phyloP scores from a whole-genome alignment of 768 basidiomycete species.

The Boletellus emodensis region DNA sequence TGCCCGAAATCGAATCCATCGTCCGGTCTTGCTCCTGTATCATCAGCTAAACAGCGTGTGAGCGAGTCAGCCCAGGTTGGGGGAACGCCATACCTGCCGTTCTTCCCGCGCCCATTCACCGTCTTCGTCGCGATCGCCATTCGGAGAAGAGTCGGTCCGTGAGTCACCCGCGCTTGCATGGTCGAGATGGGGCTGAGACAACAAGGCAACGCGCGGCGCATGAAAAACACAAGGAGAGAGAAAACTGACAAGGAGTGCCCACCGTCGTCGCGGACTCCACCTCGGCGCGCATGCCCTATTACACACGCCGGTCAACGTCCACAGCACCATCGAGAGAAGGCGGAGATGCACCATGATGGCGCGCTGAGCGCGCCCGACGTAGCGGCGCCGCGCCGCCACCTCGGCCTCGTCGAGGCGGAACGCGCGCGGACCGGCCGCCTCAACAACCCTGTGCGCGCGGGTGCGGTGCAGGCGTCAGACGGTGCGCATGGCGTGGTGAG shows the following conservation, averaged over 20 bases:
- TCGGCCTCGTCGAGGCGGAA: constrained; percentile 82
- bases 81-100: constrained; percentile 56
- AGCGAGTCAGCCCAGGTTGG: not conserved
- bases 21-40: constrained; percentile 87
- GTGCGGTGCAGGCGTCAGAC: constrained; percentile 5
- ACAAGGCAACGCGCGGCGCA: not conserved
- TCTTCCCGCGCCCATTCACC: constrained; percentile 81
- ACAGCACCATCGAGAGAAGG: not conserved
- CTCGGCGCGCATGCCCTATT: constrained; percentile 71
- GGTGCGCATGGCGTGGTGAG: no score
- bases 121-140: constrained; percentile 57
- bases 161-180: constrained; percentile 17
- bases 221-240: not conserved
- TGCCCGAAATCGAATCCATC: constrained; percentile 83
- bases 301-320: constrained; percentile 36
- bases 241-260: not conserved
- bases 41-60: constrained; percentile 55
- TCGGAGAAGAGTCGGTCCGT: constrained; percentile 14
- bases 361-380: constrained; percentile 67
- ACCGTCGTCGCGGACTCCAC: constrained; percentile 34
- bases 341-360: constrained; percentile 71
- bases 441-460: constrained; percentile 61
- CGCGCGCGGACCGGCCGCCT: constrained; percentile 75
- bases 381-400: constrained; percentile 68
- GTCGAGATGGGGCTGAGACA: constrained; percentile 11